Base-by-base conservation (phyloP, 2,329 filamentous ascomycete genomes). In the Pseudogymnoascus sp. region DNA sequence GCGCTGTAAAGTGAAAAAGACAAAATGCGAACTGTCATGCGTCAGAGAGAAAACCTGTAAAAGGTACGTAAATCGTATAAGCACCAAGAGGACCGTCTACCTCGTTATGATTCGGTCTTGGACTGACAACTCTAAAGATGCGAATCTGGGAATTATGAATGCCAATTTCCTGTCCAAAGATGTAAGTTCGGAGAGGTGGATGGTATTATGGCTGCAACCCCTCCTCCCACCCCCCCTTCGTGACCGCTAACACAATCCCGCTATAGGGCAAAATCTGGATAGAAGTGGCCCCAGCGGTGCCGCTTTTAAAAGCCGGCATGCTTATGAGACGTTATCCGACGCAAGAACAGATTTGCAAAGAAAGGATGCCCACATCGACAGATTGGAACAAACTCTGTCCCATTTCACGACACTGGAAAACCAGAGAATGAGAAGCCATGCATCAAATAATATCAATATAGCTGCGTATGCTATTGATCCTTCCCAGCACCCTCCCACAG, bases 401-500 rank as follows among this genome's bases (percentile, higher is more conserved):
- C 50, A 15, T 33, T 57, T 21, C 28, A 33, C 50, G 50, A 13
- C 50, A 8, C 11, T 57, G 28, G 50, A 57, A 19, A 19, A 33
- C 15, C 50, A 33, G 50, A 19, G 50, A 21, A 57, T 57, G 28
- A 28, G 28, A 6, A n/a, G 28, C 10, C 28, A 33, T 57, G 10
- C 50, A 19, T 11, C 50, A 57, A 57, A 35, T 21, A 21, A 33
- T 17, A 13, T 35, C 19, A 35, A 57, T 57, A 28, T 57, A n/a
- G 50, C 50, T 21, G 50, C 50, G 19, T 57, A 57, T 35, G n/a
- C 50, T 57, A 28, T 57, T 57, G 28, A 35, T 33, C n/a, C 50
- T 21, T 17, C 70, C 78, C 60, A 75, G 78, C 28, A 13, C 28
- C 28, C 3, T 15, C 28, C 17, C 2, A 35, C 10, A 7, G 50